Evolutionary conservation across 2,329 filamentous ascomycete species (phyloP), one percentile per base, ranked within the genome.

Genomic region (Clarireedia sp.): DNA sequence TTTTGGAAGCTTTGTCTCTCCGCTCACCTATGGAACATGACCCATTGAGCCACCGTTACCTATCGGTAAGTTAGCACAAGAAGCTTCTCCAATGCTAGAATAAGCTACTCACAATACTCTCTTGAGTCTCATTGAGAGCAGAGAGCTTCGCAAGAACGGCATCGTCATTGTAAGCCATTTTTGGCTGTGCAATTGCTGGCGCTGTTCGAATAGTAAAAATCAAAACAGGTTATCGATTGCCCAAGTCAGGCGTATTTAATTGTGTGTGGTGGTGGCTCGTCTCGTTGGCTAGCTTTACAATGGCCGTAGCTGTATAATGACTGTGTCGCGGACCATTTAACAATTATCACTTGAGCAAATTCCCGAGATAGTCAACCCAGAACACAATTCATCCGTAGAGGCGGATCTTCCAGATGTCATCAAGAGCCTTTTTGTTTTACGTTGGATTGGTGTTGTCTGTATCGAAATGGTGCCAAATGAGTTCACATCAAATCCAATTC

Each of bases 1-100:
- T 12, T 12, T 14, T 33, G 29, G 12, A 33, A 47, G 10, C 49
- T 40, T 36, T 40, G 21, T 36, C 9, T 43, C 10, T 57, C 56
- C 49, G 62, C 70, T 60, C 83, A 95, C 90, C 90, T 87, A 74
- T 99, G 92, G 71, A 99, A 99, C 87, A 99, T 95, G 59, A 99
- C 94, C 95, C 95, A 99, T 83, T 97, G 92, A 56, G 94, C 90
- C 60, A 95, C 91, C 37, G 89, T 92, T 59, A 95, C 83, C 67
- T 68, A 47, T 2, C 36, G 52, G 54, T 24, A 55, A 38, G 33
- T 58, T 37, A 57, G 37, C 23, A 19, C 33, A 40, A 48, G 52
- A 57, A 44, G 33, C 37, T 50, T 14, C 36, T 37, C 37, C 37
- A 29, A 40, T 24, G 16, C 19, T 10, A 29, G 24, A 16, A 46